Evolutionary conservation across 208 protist genomes (phyloP).

Genomic region (Leptomonas pyrrhocoris): DNA sequence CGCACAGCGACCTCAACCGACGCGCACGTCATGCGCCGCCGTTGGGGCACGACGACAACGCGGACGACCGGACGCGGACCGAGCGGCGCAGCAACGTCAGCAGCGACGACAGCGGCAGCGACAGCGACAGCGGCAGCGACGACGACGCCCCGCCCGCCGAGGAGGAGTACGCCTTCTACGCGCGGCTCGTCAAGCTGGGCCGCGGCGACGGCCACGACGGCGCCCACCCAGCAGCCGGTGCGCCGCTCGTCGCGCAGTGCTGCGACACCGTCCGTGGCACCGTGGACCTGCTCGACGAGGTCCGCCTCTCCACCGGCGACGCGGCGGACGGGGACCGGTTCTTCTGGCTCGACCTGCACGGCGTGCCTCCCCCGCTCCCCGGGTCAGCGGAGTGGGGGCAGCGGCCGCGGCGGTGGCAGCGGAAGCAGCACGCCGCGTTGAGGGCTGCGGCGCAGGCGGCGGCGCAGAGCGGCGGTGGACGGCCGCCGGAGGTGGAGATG

Average conservation of each 20-base stretch:
- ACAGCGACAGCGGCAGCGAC: not conserved
- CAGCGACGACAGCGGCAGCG: not conserved
- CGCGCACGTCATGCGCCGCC: too few species aligned
- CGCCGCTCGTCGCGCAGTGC: slow-evolving; percentile 13
- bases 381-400: slow-evolving; percentile 5
- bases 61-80: too few species aligned
- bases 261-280: slow-evolving; percentile 21
- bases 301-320: not conserved
- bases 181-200: slow-evolving; percentile 17
- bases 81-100: too few species aligned
- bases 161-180: slow-evolving; percentile 12
- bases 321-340: slow-evolving; percentile 2
- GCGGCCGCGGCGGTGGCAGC: slow-evolving; percentile 4
- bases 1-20: not conserved
- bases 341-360: slow-evolving; percentile 46
- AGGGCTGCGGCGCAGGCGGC: not conserved
- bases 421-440: not conserved
- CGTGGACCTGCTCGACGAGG: slow-evolving; percentile 6
- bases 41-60: too few species aligned
- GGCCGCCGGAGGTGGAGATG: slow-evolving; percentile 10
- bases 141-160: not conserved
- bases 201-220: not conserved
- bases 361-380: slow-evolving; percentile 25
- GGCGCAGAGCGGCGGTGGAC: not conserved
- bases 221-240: not conserved